These are phyloP conservation scores for Vigna mungo DNA, from an alignment of 306 rosid species.

Conservation along the genomic window DNA sequence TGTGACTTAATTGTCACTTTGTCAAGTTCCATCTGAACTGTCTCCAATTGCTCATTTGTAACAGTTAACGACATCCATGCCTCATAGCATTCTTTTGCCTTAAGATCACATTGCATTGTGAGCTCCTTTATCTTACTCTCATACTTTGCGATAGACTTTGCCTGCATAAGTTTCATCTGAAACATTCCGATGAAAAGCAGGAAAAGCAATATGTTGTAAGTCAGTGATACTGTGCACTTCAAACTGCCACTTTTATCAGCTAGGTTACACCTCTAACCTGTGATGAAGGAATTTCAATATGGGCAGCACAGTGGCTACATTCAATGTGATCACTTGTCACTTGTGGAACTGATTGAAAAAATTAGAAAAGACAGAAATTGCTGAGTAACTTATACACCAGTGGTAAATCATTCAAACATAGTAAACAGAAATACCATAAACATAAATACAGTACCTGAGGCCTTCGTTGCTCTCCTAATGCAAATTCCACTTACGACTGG, in stretches of 20 bases:
- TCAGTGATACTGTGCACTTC: slow-evolving; percentile 32
- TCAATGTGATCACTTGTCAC: slow-evolving; percentile 55
- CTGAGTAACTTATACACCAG: slow-evolving; percentile 29
- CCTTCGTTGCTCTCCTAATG: slow-evolving; percentile 62
- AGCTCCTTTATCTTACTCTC: slow-evolving; percentile 81
- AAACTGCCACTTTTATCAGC: slow-evolving; percentile 32
- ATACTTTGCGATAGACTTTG: slow-evolving; percentile 68
- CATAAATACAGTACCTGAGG: slow-evolving; percentile 53
- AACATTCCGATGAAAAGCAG: slow-evolving; percentile 45
- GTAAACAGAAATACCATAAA: background rate
- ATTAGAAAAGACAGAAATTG: slow-evolving; percentile 23
- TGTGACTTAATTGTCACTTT: slow-evolving; percentile 69
- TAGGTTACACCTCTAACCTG: slow-evolving; percentile 63
- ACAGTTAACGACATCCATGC: slow-evolving; percentile 91
- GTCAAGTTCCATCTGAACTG: slow-evolving; percentile 79
- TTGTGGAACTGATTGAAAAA: slow-evolving; percentile 59
- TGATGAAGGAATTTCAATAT: slow-evolving; percentile 72
- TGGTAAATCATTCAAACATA: slow-evolving; percentile 12
- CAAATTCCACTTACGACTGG: slow-evolving; percentile 83
- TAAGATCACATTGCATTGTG: slow-evolving; percentile 65
- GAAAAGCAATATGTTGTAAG: slow-evolving; percentile 45
- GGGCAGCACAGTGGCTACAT: slow-evolving; percentile 67
- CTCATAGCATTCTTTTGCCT: slow-evolving; percentile 85
- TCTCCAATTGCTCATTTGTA: slow-evolving; percentile 70
- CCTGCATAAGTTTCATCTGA: slow-evolving; percentile 73